Conservation (phyloP, 2,329 filamentous ascomycete species). For the Apiospora arundinis region DNA sequence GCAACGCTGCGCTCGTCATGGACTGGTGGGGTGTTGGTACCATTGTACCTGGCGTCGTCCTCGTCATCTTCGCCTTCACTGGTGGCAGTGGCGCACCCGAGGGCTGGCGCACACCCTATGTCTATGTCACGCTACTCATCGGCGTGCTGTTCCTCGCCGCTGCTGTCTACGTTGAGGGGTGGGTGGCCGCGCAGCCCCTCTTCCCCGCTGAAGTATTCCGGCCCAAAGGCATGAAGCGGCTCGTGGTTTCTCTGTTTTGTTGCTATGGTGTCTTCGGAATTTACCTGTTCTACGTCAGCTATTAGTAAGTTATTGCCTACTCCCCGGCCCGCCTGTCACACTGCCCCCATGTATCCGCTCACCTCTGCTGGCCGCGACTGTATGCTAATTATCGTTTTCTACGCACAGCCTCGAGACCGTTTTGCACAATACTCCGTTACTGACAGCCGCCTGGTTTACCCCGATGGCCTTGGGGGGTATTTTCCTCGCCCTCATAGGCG, state of each 20-base stretch:
- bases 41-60: slow-evolving; percentile 68
- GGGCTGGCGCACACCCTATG: slow-evolving; percentile 77
- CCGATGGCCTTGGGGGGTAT: slow-evolving; percentile 74
- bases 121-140: slow-evolving; percentile 68
- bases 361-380: background rate
- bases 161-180: slow-evolving; percentile 75
- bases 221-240: slow-evolving; percentile 70
- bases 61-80: slow-evolving; percentile 78
- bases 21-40: slow-evolving; percentile 70
- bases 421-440: slow-evolving; percentile 63
- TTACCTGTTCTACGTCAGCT: slow-evolving; percentile 71
- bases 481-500: slow-evolving; percentile 66
- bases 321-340: background rate
- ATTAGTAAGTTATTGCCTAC: slow-evolving; percentile 36
- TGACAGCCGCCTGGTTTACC: slow-evolving; percentile 71
- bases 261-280: slow-evolving; percentile 73
- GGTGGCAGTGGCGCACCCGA: slow-evolving; percentile 72
- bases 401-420: slow-evolving; percentile 62
- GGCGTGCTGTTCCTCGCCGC: slow-evolving; percentile 65
- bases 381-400: background rate
- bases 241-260: slow-evolving; percentile 67
- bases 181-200: slow-evolving; percentile 71
- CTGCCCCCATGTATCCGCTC: slow-evolving; percentile 13
- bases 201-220: slow-evolving; percentile 74
- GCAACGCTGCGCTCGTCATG: slow-evolving; percentile 56